These are phyloP conservation scores for Penicillium sp. DNA, from an alignment of 2,329 filamentous ascomycete species.

Conservation along the genomic window DNA sequence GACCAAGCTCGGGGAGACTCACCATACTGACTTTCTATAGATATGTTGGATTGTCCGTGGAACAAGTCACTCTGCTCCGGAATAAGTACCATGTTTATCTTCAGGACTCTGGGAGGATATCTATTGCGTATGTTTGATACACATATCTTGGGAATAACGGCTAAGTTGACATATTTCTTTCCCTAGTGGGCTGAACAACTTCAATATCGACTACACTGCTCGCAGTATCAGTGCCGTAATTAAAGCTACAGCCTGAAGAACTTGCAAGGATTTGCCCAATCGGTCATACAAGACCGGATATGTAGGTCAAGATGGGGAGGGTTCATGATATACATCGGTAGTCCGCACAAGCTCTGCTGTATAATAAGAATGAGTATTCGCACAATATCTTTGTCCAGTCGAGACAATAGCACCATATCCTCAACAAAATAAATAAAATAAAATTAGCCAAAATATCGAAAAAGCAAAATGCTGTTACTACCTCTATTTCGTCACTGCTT, in stretches of 20 bases:
- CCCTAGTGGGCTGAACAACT: conserved; percentile 10
- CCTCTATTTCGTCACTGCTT: too few relatives aligned
- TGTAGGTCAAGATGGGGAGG: too few relatives aligned
- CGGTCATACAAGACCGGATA: too few relatives aligned
- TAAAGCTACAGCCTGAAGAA: conserved; percentile 2
- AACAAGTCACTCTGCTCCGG: conserved; percentile 9
- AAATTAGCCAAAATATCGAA: too few relatives aligned
- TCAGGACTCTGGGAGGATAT: conserved; percentile 13
- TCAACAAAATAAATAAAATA: too few relatives aligned
- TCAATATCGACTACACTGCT: conserved; percentile 10
- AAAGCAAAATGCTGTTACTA: too few relatives aligned
- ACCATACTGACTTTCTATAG: conserved; percentile 6
- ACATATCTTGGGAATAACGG: rapidly evolving
- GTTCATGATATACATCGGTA: too few relatives aligned
- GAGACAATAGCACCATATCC: too few relatives aligned
- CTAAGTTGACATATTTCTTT: neutral
- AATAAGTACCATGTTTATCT: conserved; percentile 11
- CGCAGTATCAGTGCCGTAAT: conserved; percentile 12
- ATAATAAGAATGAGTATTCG: too few relatives aligned
- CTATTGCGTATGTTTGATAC: conserved; percentile 9
- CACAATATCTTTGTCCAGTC: too few relatives aligned
- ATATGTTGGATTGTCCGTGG: conserved; percentile 10
- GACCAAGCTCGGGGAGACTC: neutral
- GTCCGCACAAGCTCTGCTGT: too few relatives aligned
- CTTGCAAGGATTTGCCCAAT: too few relatives aligned